phyloP scores from a whole-genome alignment of 2,329 filamentous ascomycete genomes.

The Aspergillus brunneoviolaceus region DNA sequence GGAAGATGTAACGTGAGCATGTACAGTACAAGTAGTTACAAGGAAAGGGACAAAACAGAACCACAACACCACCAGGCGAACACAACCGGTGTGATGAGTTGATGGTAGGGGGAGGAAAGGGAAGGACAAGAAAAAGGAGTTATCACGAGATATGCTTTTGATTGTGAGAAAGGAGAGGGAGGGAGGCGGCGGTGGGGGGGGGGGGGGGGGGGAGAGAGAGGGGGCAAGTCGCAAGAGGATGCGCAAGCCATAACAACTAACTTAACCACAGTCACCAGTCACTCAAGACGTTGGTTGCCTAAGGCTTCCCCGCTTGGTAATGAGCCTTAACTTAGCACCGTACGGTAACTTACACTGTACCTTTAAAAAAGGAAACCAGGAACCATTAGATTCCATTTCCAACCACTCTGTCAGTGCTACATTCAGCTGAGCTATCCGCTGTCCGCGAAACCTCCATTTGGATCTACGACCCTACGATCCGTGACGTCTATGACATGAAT shows the following conservation, averaged over 20 bases:
- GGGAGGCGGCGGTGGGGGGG: neutral
- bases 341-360: too few species aligned
- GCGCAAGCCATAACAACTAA: neutral
- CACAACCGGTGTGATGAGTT: too few species aligned
- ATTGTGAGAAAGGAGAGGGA: slow-evolving; percentile 2
- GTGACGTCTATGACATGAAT: neutral
- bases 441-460: too few species aligned
- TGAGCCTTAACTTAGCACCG: too few species aligned
- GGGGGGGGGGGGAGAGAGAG: neutral
- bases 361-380: neutral
- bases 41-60: neutral
- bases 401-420: neutral
- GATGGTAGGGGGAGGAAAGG: neutral
- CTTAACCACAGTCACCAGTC: neutral
- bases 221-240: slow-evolving; percentile 4
- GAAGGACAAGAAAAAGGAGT: neutral
- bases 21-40: neutral
- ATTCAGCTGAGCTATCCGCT: too few species aligned
- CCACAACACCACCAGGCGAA: neutral
- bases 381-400: neutral
- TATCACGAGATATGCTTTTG: neutral
- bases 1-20: slow-evolving; percentile 4
- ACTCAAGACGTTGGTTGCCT: slow-evolving; percentile 2
- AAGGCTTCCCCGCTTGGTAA: neutral
- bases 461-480: neutral